Evolutionary conservation across 495 filamentous ascomycete species (phyloP), one percentile per base, ranked within the genome.

Genomic region (Trichoderma reesei): DNA sequence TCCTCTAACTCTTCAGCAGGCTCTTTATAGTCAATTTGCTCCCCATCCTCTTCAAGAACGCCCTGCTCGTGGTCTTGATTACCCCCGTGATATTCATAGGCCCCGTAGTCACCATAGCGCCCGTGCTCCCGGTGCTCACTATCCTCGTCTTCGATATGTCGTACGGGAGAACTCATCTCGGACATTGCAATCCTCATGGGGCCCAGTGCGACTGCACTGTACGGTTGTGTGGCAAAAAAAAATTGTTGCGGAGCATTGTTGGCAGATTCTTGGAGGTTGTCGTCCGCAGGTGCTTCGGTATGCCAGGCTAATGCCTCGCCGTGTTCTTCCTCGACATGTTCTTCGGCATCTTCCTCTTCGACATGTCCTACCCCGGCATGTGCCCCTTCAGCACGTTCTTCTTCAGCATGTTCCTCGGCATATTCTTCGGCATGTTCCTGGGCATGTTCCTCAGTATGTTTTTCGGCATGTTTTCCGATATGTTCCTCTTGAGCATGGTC

Each of bases 401-500:
- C 42, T 11, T 46, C 13, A 14, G 42, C 42, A 46, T 14, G 10
- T 18, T 46, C 42, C 0, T 46, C 42, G 0, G 2, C 42, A 46
- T 39, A 3, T 39, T 16, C 42, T 18, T 46, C 42, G 16, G 42
- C 42, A 46, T 16, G 5, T 34, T 56, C 51, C 34, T 56, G 26
- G 0, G 26, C 26, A 13, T 54, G n/a, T 6, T 51, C n/a, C 14
- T 56, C 20, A n/a, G 14, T 1, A 9, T 56, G 1, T 20, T 51
- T 41, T 18, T 68, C 63, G 69, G 37, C 70, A 62, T 60, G 63
- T 65, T 63, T 63, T 67, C 54, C 68, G 66, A 61, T 20, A 34
- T 64, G 34, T 33, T 44, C 16, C 44, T 34, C 62, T 18, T 7
- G n/a, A 48, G 5, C 42, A 11, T 38, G 33, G 13, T 46, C 42